These are phyloP conservation scores for Tolypocladium amazonense DNA, from an alignment of 2,329 filamentous ascomycete species.

Conservation along the genomic window DNA sequence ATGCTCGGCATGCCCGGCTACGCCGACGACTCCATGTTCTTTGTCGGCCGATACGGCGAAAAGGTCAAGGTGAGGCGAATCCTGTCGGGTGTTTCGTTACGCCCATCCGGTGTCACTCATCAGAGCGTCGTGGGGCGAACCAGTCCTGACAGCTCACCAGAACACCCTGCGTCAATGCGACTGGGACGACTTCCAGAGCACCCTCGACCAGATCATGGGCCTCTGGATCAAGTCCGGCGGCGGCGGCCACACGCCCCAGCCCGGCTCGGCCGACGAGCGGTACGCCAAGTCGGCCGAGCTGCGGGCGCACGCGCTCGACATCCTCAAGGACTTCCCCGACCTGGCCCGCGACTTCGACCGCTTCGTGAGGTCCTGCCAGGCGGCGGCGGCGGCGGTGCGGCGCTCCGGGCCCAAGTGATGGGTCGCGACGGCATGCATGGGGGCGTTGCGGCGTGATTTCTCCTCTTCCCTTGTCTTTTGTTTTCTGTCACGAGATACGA, in stretches of 20 bases:
- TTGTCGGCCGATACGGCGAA: slow-evolving; percentile 14
- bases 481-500: no score
- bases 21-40: slow-evolving; percentile 19
- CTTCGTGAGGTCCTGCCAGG: slow-evolving; percentile 9
- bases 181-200: slow-evolving; percentile 12
- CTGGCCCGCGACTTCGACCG: slow-evolving; percentile 16
- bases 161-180: slow-evolving; percentile 14
- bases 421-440: background rate
- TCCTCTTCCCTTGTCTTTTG: no score
- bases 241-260: background rate
- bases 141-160: slow-evolving; percentile 1
- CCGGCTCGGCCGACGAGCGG: slow-evolving; percentile 1
- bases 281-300: slow-evolving; percentile 9
- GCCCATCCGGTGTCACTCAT: background rate
- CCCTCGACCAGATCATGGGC: slow-evolving; percentile 6
- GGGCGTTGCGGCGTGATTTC: background rate
- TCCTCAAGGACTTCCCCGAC: slow-evolving; percentile 15
- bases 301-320: slow-evolving; percentile 10
- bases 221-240: slow-evolving; percentile 6
- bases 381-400: slow-evolving; percentile 2
- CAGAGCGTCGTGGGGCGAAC: background rate
- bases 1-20: slow-evolving; percentile 16
- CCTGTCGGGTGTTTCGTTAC: background rate
- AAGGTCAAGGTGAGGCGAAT: slow-evolving; percentile 11
- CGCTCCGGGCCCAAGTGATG: background rate